Percentiles rank a stretch among this genome's conserved stretches.
These are phyloP conservation scores for Cylindrodendrum hubeiense DNA, from an alignment of 2,329 filamentous ascomycete genomes.

Conservation along the genomic window DNA sequence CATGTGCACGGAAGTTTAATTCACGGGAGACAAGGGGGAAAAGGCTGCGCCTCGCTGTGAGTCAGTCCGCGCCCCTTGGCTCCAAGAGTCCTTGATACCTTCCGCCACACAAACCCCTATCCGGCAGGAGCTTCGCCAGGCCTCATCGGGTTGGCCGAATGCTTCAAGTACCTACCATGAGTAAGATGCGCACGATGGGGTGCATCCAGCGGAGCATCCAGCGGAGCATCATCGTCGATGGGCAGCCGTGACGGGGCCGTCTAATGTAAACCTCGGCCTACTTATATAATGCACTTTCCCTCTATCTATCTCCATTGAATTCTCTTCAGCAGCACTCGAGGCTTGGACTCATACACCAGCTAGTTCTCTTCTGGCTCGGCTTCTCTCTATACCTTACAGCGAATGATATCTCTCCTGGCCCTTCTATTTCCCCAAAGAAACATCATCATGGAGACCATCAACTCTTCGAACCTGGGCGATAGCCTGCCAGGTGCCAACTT, in stretches of 20 bases:
- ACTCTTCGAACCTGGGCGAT: conserved; percentile 32
- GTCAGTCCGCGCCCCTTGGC: background rate
- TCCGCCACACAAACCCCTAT: too few species aligned
- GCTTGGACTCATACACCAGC: background rate
- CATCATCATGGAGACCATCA: conserved; percentile 41
- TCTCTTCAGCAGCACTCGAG: background rate
- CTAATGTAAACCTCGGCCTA: background rate
- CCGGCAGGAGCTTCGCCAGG: background rate
- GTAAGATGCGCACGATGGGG: background rate
- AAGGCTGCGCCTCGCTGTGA: too few species aligned
- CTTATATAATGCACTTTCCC: background rate
- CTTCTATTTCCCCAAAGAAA: background rate
- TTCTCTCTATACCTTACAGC: background rate
- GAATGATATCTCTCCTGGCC: conserved; percentile 26
- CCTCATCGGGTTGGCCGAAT: background rate
- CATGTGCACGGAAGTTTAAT: too few species aligned
- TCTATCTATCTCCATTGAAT: background rate
- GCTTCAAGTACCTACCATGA: background rate
- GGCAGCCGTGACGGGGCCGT: background rate
- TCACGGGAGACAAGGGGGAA: too few species aligned
- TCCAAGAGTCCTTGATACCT: too few species aligned
- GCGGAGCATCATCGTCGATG: too few species aligned
- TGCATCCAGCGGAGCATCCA: background rate
- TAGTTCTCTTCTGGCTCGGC: too few species aligned
- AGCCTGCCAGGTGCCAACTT: background rate